Evolutionary conservation across 164 flowering plant species (phyloP), one percentile per base, ranked within the genome.

Genomic region (Taxillus chinensis): DNA sequence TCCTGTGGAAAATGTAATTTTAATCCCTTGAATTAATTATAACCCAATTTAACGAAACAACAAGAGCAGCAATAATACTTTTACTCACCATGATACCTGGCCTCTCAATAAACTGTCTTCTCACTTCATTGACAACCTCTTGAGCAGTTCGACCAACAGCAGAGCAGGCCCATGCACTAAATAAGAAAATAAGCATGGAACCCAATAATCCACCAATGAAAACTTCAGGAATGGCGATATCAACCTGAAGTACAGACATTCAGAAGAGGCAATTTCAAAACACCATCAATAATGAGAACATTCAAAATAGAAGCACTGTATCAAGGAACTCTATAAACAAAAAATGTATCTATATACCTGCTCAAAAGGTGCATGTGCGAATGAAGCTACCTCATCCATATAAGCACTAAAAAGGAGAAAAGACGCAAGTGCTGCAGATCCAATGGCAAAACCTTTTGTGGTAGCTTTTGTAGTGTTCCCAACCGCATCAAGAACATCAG

Each of bases 61-160:
- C 2, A n/a, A 5, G 7, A 60, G 57, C 39, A 38, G 14, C 4
- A 51, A 13, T n/a, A 72, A 50, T 2, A 0, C 6, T 16, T 11
- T 46, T 40, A 76, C 86, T 67, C 60, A 89, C 99, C 99, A 95
- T 95, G 70, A 95, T 95, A 45, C 99, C 99, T 10, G 99, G 97
- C 73, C 99, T 83, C 78, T 93, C 99, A 74, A 89, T 83, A 68
- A 93, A 93, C 71, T 90, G 99, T 67, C 97, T 87, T 70, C 97
- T 80, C 45, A 93, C 99, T 87, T 93, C 99, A 63, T 87, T 90
- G 9, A 90, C 97, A 60, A 93, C 96, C 79, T 90, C 97, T 67
- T 93, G 99, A 63, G 99, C 99, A 76, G 93, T 95, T 71, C 97
- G 83, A 53, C 99, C 99, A 70, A 95, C 99, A 38, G 99, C 99